Conservation (phyloP, 306 rosid genomes). For the Begonia fuchsioides region DNA sequence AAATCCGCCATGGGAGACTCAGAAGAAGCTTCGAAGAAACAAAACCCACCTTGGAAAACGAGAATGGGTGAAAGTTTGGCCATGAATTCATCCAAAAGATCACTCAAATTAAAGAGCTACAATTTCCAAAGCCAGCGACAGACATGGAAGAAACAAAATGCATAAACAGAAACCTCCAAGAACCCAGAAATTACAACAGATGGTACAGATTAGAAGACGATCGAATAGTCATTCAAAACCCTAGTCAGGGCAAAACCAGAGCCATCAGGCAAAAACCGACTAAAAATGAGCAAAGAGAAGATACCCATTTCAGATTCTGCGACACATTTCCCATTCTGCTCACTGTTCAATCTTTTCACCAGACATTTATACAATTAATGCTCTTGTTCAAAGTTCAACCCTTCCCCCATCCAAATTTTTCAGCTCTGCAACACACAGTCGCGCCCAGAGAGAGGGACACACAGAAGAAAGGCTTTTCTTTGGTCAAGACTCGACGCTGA, state of each 20-base stretch:
- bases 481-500: too few species aligned
- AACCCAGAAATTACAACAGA: conserved; percentile 27
- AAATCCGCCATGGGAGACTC: too few species aligned
- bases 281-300: conserved; percentile 50
- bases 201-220: conserved; percentile 29
- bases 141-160: conserved; percentile 13
- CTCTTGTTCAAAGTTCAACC: conserved; percentile 21
- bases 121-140: too few species aligned
- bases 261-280: conserved; percentile 18
- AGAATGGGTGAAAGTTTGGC: too few species aligned
- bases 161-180: conserved; percentile 36
- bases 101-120: too few species aligned
- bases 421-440: conserved; percentile 23
- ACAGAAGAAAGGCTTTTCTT: conserved; percentile 8
- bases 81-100: too few species aligned
- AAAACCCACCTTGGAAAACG: too few species aligned
- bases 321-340: conserved; percentile 53
- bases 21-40: too few species aligned
- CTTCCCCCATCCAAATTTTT: conserved; percentile 11
- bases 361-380: conserved; percentile 29
- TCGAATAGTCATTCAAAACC: conserved; percentile 58
- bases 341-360: conserved; percentile 38
- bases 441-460: conserved; percentile 9
- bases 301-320: conserved; percentile 79
- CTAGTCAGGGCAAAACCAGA: conserved; percentile 60